Base-by-base conservation (phyloP, 495 filamentous ascomycete genomes). In the Penicillium angulare region DNA sequence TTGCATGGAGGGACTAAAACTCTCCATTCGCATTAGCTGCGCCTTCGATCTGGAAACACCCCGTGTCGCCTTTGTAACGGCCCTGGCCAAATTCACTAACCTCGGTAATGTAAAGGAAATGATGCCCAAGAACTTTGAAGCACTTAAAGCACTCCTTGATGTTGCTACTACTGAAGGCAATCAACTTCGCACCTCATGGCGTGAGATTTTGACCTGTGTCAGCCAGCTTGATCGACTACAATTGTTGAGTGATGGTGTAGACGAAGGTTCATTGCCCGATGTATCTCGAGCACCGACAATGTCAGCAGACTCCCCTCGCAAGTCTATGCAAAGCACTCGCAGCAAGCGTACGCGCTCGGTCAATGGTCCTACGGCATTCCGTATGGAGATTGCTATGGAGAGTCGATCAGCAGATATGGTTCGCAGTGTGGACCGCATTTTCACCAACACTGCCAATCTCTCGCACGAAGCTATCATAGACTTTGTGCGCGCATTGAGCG, bases 391-490 rank as follows among this genome's bases (percentile, higher is more conserved):
- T 53, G 93, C 91, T 2, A 85, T 93, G 55, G 92, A 97, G 66
- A 91, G 86, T 61, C 83, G 91, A 40, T 96, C 91, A 5, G 86
- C 92, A 45, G 92, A 96, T 45, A 90, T 97, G 62, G 83, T 97
- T 48, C 90, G 90, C 55, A 85, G 87, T 26, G 89, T 99, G 3
- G 95, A 99, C 67, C 79, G 89, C 29, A 96, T 99, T 47, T 99
- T 97, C 61, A 96, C 90, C 32, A 95, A 89, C 57, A 97, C 93
- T 0, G 92, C 90, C 26, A 95, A 92, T 57, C 79, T 99, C 3
- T 92, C 87, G 21, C 90, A 91, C 49, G 89, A 95, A 48, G 95
- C 93, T 9, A 99, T 99, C 55, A 90, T 99, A n/a, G 84, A 96
- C 65, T 99, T 97, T 68, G 91, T 96, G 23, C 83, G 86, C 35